These are phyloP conservation scores for Aspergillus neotritici DNA, from an alignment of 2,329 filamentous ascomycete species.

Conservation along the genomic window DNA sequence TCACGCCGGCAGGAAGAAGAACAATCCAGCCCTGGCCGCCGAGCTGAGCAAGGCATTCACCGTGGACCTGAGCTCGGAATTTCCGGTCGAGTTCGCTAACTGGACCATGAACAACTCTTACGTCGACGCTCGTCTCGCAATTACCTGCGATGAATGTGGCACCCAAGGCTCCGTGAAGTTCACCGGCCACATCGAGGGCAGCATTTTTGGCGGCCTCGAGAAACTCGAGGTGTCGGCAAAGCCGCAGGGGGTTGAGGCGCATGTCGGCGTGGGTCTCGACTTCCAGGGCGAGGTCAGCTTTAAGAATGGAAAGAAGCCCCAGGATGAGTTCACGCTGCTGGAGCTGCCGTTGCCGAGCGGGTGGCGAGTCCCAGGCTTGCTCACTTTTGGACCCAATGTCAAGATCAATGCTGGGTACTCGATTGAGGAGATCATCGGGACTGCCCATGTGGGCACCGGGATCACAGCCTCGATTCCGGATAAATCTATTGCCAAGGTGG, in stretches of 20 bases:
- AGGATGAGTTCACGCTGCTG: constrained; percentile 1
- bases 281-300: constrained; percentile 4
- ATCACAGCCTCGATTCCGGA: constrained; percentile 7
- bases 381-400: constrained; percentile 4
- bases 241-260: constrained; percentile 3
- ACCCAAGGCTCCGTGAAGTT: constrained; percentile 2
- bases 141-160: constrained; percentile 6
- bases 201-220: constrained; percentile 1
- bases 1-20: background rate
- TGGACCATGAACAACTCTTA: background rate
- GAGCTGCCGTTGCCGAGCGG: constrained; percentile 4
- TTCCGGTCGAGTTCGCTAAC: constrained; percentile 4
- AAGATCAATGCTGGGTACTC: constrained; percentile 5
- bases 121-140: constrained; percentile 2
- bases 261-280: constrained; percentile 3
- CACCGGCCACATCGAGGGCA: constrained; percentile 7
- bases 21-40: constrained; percentile 2
- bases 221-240: constrained; percentile 6
- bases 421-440: constrained; percentile 5
- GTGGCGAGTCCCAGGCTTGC: constrained; percentile 2
- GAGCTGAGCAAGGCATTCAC: constrained; percentile 2
- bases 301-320: too few species aligned
- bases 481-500: constrained; percentile 5
- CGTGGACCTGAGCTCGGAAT: constrained; percentile 1
- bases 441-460: constrained; percentile 1